Evolutionary conservation across 2,329 filamentous ascomycete species (phyloP), one percentile per base, ranked within the genome.

Genomic region (Claviceps paspali): DNA sequence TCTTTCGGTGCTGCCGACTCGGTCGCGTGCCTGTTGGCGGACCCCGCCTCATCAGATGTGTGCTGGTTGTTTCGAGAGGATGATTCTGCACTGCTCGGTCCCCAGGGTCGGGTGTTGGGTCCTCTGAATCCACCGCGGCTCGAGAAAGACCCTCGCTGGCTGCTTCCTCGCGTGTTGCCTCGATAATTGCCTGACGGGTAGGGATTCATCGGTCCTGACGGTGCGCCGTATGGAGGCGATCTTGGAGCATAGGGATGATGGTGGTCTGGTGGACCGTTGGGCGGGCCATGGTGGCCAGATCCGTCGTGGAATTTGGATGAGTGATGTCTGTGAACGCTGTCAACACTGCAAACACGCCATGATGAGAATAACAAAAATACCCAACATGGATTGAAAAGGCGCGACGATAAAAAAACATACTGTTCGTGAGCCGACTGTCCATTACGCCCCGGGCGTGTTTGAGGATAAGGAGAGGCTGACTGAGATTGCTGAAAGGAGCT

Each of bases 81-180:
- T 14, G 49, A 42, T 3, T 44, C 46, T 39, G 47, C 45, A 12
- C 43, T 48, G 23, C 39, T 39, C 5, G 75, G 68, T 38, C 72
- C 80, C 80, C 83, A 87, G 32, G 84, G 82, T 74, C 57, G 77
- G 67, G 63, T 79, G 71, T 59, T 77, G 62, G 44, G 64, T 26
- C 76, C 75, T 36, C 79, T 68, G 41, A 69, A 64, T 19, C 61
- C 60, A 29, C 67, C 66, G 34, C 73, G 63, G 22, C 60, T 61
- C 36, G 79, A 70, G 49, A 76, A 79, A 28, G 69, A 68, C 15
- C 72, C 73, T 45, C 76, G 52, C 54, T 63, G 62, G 11, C 50
- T 51, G 15, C 62, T 62, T 15, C 24, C 33, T 23, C 33, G 40
- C 26, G 24, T 10, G 21, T 21, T 28, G 21, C 36, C 40, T 22